Base-by-base conservation (phyloP, 768 basidiomycete species). In the Vararia minispora region DNA sequence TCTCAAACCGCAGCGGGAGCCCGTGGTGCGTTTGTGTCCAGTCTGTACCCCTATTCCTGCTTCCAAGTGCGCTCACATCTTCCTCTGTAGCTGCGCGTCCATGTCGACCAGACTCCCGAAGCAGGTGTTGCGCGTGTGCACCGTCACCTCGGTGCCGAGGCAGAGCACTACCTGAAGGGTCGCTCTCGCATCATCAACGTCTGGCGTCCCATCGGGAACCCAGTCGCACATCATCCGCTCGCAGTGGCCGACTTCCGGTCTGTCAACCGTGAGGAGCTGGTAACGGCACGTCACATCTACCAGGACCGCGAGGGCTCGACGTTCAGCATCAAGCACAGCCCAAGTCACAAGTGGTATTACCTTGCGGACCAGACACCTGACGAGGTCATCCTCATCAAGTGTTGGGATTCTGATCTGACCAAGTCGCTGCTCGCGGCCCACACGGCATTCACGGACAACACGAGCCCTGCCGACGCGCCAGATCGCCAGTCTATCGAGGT, bases 371-470 rank as follows among this genome's bases (percentile, higher is more conserved):
- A 61, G 56, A 58, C 56, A 4, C 63, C 62, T 8, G 59, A 64
- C n/a, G 66, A 68, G 48, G 57, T 63, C 17, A 52, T 55, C 11
- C 45, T 68, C 7, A 63, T 68, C 53, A 68, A 66, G 52, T 64
- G 62, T 46, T 64, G 53, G 42, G 61, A 64, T 47, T 62, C 63
- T 8, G 49, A 57, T 37, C 37, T 40, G 24, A 55, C 58, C 43
- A 48, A 53, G 46, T 56, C 62, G 23, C 52, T 53, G 14, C 44
- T 63, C 35, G 59, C 62, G 2, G 59, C 62, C 12, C 62, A 64
- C 23, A 51, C 59, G 3, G 62, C 62, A 9, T 64, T 64, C 47
- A 22, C 33, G 31, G 61, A 64, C 40, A 39, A 34, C 6, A 52
- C 50, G 0, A 55, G 52, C n/a, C 58, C 57, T 3, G 24, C 41